Evolutionary conservation across 495 filamentous ascomycete genomes (phyloP), one percentile per base, ranked within the genome.

Genomic region (Parachaetomium inaequale): DNA sequence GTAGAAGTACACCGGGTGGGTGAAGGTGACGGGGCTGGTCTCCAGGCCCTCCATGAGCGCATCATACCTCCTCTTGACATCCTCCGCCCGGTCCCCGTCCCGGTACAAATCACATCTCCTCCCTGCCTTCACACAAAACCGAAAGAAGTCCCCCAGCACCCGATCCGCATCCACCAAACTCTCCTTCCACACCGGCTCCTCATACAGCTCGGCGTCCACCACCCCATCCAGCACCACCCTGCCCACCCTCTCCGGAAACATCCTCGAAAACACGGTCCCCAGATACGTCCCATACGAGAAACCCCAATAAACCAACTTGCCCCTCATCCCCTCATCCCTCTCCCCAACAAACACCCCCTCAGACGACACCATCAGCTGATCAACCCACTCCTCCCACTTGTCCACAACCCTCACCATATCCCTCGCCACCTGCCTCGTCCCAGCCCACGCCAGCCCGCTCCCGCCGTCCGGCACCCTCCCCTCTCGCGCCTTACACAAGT

Each of bases 261-360:
- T 77, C 11, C 65, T 68, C 11, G 76, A 73, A 29, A 78, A 79
- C 46, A 80, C 86, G 58, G 78, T 70, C 0, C 85, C 85, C 0
- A 88, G 69, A 2, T 84, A 61, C 1, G 83, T 84, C 1, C 85
- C 85, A 62, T 87, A 88, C 0, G 82, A 85, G 8, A 85, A 80
- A 0, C 85, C 85, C 84, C 84, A 87, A 61, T 83, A 87, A 6
- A 82, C 70, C 6, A 87, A 72, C 49, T 78, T 81, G 14, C 71
- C 72, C 56, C 66, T 64, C 28, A 45, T 14, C 71, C 72, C 56
- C 66, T 64, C 28, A 45, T 23, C 23, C 74, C 70, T 31, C 74
- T 55, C 17, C 64, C 72, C 25, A 23, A 8, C n/a, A 6, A 8
- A n/a, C 26, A 40, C 19, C 42, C 47, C 19, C 23, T 42, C 15